These are phyloP conservation scores for Zea luxurians DNA, from an alignment of 176 grass and related monocot genomes.

Conservation along the genomic window DNA sequence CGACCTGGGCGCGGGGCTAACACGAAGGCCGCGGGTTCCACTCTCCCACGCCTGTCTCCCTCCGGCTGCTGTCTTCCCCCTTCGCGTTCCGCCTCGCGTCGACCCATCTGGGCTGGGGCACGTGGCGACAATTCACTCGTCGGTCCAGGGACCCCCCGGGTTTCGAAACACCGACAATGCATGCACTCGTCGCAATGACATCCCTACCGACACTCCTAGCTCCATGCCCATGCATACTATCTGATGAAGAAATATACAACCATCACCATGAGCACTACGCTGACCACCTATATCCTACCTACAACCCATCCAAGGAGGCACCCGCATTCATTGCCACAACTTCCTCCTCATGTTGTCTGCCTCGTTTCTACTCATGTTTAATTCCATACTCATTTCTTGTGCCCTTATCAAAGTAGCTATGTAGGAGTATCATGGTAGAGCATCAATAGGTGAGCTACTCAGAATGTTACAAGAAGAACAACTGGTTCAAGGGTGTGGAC, in stretches of 20 bases:
- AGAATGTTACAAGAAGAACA: too few relatives aligned
- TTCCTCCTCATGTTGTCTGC: neutral
- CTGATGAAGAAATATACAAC: neutral
- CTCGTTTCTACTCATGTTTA: neutral
- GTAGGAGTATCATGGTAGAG: neutral
- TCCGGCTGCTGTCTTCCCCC: too few relatives aligned
- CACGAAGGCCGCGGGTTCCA: too few relatives aligned
- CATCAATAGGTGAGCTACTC: too few relatives aligned
- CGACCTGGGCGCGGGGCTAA: too few relatives aligned
- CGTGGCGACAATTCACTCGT: too few relatives aligned
- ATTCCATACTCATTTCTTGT: neutral
- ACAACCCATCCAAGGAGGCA: neutral
- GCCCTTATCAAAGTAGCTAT: neutral
- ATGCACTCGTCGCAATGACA: neutral
- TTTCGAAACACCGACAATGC: too few relatives aligned
- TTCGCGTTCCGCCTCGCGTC: too few relatives aligned
- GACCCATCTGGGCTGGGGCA: too few relatives aligned
- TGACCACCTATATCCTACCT: neutral
- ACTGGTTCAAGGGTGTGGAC: too few relatives aligned
- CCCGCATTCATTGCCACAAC: neutral
- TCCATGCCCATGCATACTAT: neutral
- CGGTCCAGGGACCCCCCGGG: too few relatives aligned
- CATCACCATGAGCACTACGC: neutral
- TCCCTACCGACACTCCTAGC: neutral
- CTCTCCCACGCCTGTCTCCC: too few relatives aligned